Evolutionary conservation across 768 basidiomycete species (phyloP), one percentile per base, ranked within the genome.

Genomic region (Boletellus ananas): DNA sequence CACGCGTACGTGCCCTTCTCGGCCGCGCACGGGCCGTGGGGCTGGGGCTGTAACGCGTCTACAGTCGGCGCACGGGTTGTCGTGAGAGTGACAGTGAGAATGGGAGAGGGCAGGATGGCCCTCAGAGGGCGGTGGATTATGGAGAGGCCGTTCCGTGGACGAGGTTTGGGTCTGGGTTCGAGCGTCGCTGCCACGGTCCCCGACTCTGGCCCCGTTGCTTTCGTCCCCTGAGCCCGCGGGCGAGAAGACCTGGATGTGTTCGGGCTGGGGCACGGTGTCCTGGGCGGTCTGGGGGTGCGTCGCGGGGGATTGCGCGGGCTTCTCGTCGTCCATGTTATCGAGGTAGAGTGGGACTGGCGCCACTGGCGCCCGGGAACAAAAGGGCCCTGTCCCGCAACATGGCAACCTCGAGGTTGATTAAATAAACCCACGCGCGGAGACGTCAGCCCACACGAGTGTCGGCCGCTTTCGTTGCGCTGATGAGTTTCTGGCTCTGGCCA

Each of bases 241-340:
- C 10, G 39, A 34, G 17, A 25, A 2, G 33, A 37, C n/a, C 14
- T 46, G 56, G 16, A 43, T 13, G 12, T 18, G 51, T 18, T 58
- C 64, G 1, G 52, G 36, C 14, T 31, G 48, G 6, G 29, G 4
- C 10, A n/a, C 21, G 27, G 21, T 3, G 10, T 21, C 29, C 40
- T 44, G 38, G 36, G 25, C 13, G 23, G 42, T 3, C 17, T 40
- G 56, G 8, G 47, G 31, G n/a, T 45, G 39, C 7, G 21, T n/a
- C 2, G 20, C 36, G 20, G 48, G 36, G 2, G 33, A 5, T 13
- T 27, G 54, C 5, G 40, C 27, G 8, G 38, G 21, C 38, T 17
- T 56, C 2, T 38, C 49, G 12, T 13, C 40, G 40, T 65, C 56
- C 64, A 65, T 65, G 31, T 6, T 44, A 13, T 42, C 20, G 31